These are phyloP conservation scores for Plasmodium falciparum DNA, from an alignment of 169 alveolate genomes.

Conservation along the genomic window DNA sequence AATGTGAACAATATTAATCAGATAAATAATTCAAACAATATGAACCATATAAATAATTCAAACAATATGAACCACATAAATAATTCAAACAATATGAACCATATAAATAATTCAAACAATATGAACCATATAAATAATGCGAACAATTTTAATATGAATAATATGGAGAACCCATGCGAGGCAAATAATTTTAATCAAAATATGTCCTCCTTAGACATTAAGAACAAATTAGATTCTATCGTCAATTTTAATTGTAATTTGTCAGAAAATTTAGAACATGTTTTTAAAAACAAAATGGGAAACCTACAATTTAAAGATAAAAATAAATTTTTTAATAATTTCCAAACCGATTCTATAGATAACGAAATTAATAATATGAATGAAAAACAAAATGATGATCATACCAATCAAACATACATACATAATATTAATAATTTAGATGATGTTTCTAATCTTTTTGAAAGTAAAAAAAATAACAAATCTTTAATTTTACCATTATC, in stretches of 20 bases:
- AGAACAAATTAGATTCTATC: conserved; percentile 47
- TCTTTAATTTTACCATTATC: conserved; percentile 43
- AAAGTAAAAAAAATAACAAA: conserved; percentile 13
- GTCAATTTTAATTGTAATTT: conserved; percentile 52
- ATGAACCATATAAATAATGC: not conserved
- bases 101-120: not conserved
- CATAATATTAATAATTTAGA: conserved; percentile 11
- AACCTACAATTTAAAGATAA: not conserved
- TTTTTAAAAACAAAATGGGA: conserved; percentile 36
- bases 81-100: too few relatives aligned
- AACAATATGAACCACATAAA: not conserved
- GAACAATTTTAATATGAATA: too few relatives aligned
- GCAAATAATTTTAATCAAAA: not conserved
- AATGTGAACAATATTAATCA: too few relatives aligned
- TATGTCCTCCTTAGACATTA: conserved; percentile 29
- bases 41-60: not conserved
- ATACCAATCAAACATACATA: not conserved
- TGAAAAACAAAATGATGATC: not conserved
- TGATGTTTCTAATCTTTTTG: conserved; percentile 13
- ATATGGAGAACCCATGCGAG: too few relatives aligned
- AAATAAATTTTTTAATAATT: not conserved
- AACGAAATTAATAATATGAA: conserved; percentile 6
- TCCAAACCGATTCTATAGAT: not conserved
- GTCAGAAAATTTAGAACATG: conserved; percentile 50
- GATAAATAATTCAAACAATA: too few relatives aligned